phyloP scores from a whole-genome alignment of 805 yeast species.

The Metschnikowia rubicola region DNA sequence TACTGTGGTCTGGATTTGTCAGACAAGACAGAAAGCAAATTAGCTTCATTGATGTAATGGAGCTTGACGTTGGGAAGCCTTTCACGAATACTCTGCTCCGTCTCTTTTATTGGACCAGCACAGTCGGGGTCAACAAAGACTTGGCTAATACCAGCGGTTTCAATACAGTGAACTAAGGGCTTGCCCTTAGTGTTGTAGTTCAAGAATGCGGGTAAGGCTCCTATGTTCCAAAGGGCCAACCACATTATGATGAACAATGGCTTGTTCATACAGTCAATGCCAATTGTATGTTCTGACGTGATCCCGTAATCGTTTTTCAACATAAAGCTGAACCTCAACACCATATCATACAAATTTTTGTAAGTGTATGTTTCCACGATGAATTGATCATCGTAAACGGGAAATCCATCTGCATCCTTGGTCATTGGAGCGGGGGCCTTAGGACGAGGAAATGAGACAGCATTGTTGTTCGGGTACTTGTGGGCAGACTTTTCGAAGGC shows the following conservation, averaged over 20 bases:
- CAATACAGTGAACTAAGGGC: slow-evolving; percentile 77
- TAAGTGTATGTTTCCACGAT: slow-evolving; percentile 64
- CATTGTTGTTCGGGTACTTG: slow-evolving; percentile 48
- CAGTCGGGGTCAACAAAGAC: slow-evolving; percentile 77
- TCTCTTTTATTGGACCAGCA: slow-evolving; percentile 46
- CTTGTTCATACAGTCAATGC: slow-evolving; percentile 74
- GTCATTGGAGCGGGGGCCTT: slow-evolving; percentile 18
- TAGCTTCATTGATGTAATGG: slow-evolving; percentile 50
- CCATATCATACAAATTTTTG: slow-evolving; percentile 60
- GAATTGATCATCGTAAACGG: slow-evolving; percentile 53
- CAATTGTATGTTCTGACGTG: slow-evolving; percentile 64
- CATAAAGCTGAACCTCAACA: slow-evolving; percentile 63
- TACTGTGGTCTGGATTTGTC: slow-evolving; percentile 44
- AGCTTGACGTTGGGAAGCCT: slow-evolving; percentile 39
- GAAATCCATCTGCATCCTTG: slow-evolving; percentile 30
- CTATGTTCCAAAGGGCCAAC: slow-evolving; percentile 88
- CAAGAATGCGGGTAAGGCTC: slow-evolving; percentile 83
- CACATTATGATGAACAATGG: slow-evolving; percentile 77
- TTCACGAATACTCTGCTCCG: slow-evolving; percentile 38
- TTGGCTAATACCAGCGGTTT: slow-evolving; percentile 58
- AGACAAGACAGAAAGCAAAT: slow-evolving; percentile 40
- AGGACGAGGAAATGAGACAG: slow-evolving; percentile 62
- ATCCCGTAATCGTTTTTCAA: slow-evolving; percentile 63
- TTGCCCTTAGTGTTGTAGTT: slow-evolving; percentile 74
- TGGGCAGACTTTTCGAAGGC: slow-evolving; percentile 55